phyloP scores from a whole-genome alignment of 805 yeast species.

The Monosporozyma aerobia region DNA sequence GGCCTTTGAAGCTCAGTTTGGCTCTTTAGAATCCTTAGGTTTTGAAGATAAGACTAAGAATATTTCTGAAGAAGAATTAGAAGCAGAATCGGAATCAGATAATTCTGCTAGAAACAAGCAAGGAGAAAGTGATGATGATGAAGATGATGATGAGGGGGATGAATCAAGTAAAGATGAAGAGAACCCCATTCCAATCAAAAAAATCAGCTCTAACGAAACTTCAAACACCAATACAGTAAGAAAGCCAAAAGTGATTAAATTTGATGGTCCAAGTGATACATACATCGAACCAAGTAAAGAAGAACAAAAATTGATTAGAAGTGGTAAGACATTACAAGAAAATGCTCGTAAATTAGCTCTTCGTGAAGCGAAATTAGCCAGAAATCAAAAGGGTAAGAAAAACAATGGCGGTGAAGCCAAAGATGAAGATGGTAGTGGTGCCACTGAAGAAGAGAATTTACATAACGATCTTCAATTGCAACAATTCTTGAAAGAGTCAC shows the following conservation, averaged over 20 bases:
- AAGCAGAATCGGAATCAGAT: neutral
- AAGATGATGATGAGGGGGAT: conserved; percentile 13
- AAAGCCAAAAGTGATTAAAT: conserved; percentile 22
- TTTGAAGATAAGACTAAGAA: conserved; percentile 37
- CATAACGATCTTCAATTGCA: conserved; percentile 68
- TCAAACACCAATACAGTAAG: neutral
- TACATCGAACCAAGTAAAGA: conserved; percentile 32
- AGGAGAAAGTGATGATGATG: conserved; percentile 2
- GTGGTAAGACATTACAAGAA: conserved; percentile 45
- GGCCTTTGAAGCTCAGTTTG: conserved; percentile 58
- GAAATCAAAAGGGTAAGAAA: conserved; percentile 10
- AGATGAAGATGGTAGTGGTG: conserved; percentile 16
- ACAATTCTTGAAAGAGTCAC: conserved; percentile 61
- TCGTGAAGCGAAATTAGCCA: conserved; percentile 16
- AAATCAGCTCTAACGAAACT: neutral
- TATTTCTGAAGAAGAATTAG: conserved; percentile 4
- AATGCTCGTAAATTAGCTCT: conserved; percentile 25
- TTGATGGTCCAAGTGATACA: conserved; percentile 17
- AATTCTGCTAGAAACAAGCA: neutral
- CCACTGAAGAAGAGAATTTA: conserved; percentile 40
- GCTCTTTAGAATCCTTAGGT: conserved; percentile 46
- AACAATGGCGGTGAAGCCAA: conserved; percentile 13
- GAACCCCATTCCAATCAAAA: conserved; percentile 6
- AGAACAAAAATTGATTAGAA: conserved; percentile 44
- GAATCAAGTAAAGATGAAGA: conserved; percentile 11